phyloP scores from a whole-genome alignment of 371 early-diverging fungal genomes.

The Catenaria anguillulae region DNA sequence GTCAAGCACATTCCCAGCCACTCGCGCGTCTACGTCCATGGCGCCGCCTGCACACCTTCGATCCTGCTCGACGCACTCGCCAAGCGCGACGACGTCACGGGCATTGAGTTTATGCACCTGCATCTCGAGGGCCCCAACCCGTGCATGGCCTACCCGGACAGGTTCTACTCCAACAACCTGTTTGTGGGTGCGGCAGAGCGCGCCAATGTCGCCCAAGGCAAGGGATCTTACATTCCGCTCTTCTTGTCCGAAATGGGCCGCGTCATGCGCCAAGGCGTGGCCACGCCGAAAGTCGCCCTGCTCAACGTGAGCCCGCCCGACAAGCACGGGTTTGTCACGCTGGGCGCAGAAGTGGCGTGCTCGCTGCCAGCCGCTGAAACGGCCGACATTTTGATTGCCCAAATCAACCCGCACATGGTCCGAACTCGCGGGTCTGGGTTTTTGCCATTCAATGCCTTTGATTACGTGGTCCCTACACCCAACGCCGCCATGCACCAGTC shows the following conservation, averaged over 20 bases:
- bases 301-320: conserved; percentile 32
- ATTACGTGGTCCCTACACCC: conserved; percentile 20
- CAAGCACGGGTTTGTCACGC: conserved; percentile 27
- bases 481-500: conserved; percentile 12
- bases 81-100: conserved; percentile 17
- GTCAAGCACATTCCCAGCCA: conserved; percentile 17
- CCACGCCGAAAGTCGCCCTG: conserved; percentile 25
- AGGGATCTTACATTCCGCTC: conserved; percentile 20
- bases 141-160: conserved; percentile 6
- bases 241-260: conserved; percentile 24
- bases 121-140: conserved; percentile 15
- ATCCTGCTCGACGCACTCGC: conserved; percentile 9
- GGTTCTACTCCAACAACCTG: conserved; percentile 24
- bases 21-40: conserved; percentile 26
- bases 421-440: conserved; percentile 22
- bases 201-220: conserved; percentile 20
- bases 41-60: conserved; percentile 17
- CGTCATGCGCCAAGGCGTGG: conserved; percentile 17
- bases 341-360: conserved; percentile 20
- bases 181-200: conserved; percentile 26
- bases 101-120: conserved; percentile 24
- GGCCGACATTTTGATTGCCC: conserved; percentile 25
- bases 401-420: conserved; percentile 28
- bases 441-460: conserved; percentile 20
- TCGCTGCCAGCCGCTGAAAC: conserved; percentile 25